Evolutionary conservation across 2,329 filamentous ascomycete species (phyloP), one percentile per base, ranked within the genome.

Genomic region (Phyllosticta capitalensis): DNA sequence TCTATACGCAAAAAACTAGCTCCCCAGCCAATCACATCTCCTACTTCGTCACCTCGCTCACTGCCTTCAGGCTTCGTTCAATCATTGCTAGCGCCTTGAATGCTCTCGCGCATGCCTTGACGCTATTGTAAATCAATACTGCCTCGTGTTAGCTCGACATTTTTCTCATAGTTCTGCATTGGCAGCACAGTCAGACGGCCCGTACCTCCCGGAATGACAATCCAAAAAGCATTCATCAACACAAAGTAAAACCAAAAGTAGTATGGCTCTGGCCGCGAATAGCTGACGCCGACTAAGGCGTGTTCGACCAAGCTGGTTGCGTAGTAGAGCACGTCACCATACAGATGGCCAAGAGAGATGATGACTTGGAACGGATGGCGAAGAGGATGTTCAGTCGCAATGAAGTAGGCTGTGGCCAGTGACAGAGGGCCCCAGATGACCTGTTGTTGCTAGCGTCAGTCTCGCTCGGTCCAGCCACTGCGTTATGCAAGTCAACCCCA

Each of bases 241-340:
- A 86, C 79, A 68, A 83, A 87, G 70, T 87, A 87, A 49, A 80
- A 75, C 82, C 83, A 87, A 69, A 83, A 86, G 70, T 86, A 87
- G 63, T 81, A 81, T 4, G 77, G 73, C 69, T 87, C 84, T 0
- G 84, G 84, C 60, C 84, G 75, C 63, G 79, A 83, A 68, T 86
- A 85, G 10, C 76, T 74, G 20, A 80, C 67, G 9, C 77, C 76
- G 62, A 80, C 74, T 59, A 78, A 74, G 64, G 79, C 80, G 65
- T 83, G 77, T 67, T 87, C 83, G 67, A 83, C 84, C 64, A 83
- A 71, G 66, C 81, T 81, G 0, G 84, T 86, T 0, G 81, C 81
- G 69, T 84, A 86, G 73, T 87, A 87, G 38, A 87, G 73, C 3
- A 81, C 73, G 67, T 85, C 83, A 51, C 84, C 83, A 68, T 86